Base-by-base conservation (phyloP, 306 rosid species). In the Biancaea sappan region DNA sequence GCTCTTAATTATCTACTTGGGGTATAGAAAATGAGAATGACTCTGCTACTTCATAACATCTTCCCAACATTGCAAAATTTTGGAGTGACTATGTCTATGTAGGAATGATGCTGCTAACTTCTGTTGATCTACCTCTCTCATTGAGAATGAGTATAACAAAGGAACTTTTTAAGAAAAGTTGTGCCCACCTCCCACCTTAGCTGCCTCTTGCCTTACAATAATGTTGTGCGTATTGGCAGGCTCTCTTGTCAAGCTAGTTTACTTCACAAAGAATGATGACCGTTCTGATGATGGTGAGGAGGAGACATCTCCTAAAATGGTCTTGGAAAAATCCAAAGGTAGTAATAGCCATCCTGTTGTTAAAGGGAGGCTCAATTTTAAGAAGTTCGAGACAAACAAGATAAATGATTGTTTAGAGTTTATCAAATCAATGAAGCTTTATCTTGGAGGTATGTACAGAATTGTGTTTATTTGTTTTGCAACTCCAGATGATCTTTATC, bases 291-390 rank as follows among this genome's bases (percentile, higher is more conserved):
- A 83, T 60, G 72, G 74, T 75, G 79, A 80, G 79, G 81, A 50
- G 75, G 79, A 56, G 34, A 75, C 60, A 35, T 81, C 87, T 67
- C 73, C 74, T 28, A 57, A 73, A 66, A 84, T 78, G 19, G 64
- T 65, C 43, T 56, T 67, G n/a, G 72, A 53, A 72, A 86, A 79
- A 67, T 80, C 87, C 32, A 80, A 70, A 26, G 74, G 69, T 40
- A 54, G 47, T 21, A 58, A 64, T 73, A 73, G 74, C 62, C 31
- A 9, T 44, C 78, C 77, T 64, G 83, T 84, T 84, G 80, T 90
- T 69, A 73, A 84, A 73, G 97, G 97, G 85, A 94, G 73, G 81
- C 92, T 94, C 52, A 89, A 88, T 80, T 94, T 94, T 81, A 83
- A 82, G 54, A 92, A 84, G 71, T 94, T 94, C 3, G 97, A 94